Evolutionary conservation across 1,284 basidiomycete genomes (phyloP), one percentile per base, ranked within the genome.

Genomic region (Ceratobasidium theobromae): DNA sequence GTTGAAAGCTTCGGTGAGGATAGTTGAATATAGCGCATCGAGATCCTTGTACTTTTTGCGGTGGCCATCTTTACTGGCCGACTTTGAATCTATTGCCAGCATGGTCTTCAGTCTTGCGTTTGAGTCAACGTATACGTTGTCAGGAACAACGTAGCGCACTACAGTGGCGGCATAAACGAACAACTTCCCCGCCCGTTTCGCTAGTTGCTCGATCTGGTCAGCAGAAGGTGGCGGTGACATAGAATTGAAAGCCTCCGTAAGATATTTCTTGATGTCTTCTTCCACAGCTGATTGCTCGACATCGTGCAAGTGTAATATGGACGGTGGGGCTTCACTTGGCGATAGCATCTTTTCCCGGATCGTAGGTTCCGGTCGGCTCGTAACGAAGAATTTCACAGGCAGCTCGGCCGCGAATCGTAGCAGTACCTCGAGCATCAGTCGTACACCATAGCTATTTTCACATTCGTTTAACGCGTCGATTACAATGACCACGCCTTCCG

Each of bases 401-500:
- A 30, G 9, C 5, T 12, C n/a, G 4, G 4, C 18, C 21, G 48
- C 48, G 27, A 27, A 51, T 11, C n/a, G 21, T 9, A 51, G 5
- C 8, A 51, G 27, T 14, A 18, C 11, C 16, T 21, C 23, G 18
- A 67, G 27, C n/a, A 57, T 21, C 41, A 32, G 38, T 25, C 55
- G 30, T 4, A 38, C 53, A 1, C 41, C 43, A 16, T 35, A n/a
- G 32, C 55, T 46, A 16, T 58, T 25, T n/a, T 28, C 28, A 35
- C 65, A 67, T 32, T 67, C 65, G 25, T 67, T 54, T n/a, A 67
- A 32, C 2, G 65, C 65, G 21, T 67, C 65, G 41, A 67, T 58
- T n/a, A 67, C 53, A n/a, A 67, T 30, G 4, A 67, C 53, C 30
- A 60, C 18, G 4, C 48, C 48, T 6, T 28, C 27, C 28, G 48